Evolutionary conservation across 371 early-diverging fungal genomes (phyloP), one percentile per base, ranked within the genome.

Genomic region (Mucor plumbeus): DNA sequence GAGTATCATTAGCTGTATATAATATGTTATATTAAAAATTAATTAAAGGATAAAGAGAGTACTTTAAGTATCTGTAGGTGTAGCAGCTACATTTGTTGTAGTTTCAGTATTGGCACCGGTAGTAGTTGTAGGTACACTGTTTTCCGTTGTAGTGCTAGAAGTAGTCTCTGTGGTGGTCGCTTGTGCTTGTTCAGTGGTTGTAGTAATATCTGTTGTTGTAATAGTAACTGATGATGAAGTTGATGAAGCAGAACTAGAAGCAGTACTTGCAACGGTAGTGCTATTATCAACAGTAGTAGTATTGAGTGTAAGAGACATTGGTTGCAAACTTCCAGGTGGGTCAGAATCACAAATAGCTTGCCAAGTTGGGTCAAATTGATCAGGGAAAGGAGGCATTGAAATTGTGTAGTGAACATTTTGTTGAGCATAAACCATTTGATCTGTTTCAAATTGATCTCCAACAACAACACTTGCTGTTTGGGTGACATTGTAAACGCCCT

Each of bases 361-460:
- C 54, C 36, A 21, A 35, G 58, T 40, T 10, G 43, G 57, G 26
- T 43, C 62, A 47, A 57, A 60, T 50, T 67, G 19, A 4, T 47
- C 47, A 61, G 64, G 65, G 17, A 71, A 40, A 8, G 44, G 39
- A 55, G 64, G 61, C 15, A 71, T 56, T 31, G 59, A 36, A 5
- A 77, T 48, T 3, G 47, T 47, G 43, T 48, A 61, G 4, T 74
- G 73, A 35, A 77, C 75, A 14, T 71, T 68, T 9, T 71, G 53
- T 55, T 79, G 80, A 38, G 44, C 58, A 36, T 82, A 77, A n/a
- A 62, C 64, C 65, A 82, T 59, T 5, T 67, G 54, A 2, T 67
- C 57, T 33, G 60, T 35, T 59, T 64, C 63, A 63, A 69, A 80
- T 7, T 70, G 71, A 39, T 69, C 64, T 34, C 68, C 75, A 33